Percentiles rank a stretch among this genome's conserved stretches.
phyloP scores from a whole-genome alignment of 2,329 filamentous ascomycete genomes.

The Colletotrichum lindemuthianum region DNA sequence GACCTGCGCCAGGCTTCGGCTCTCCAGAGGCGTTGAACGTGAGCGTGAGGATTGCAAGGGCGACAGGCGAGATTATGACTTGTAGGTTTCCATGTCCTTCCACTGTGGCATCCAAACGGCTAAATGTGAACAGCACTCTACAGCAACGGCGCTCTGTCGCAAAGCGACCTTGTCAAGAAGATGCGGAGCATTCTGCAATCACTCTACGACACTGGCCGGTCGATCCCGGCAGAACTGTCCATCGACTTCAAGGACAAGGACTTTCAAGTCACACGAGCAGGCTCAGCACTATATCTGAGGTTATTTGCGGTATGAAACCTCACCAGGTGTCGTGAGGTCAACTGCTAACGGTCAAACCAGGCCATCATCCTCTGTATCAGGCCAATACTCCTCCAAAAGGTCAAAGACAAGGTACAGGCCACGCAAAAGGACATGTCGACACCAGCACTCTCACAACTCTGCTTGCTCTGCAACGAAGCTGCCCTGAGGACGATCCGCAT shows the following conservation, averaged over 20 bases:
- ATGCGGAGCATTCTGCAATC: conserved; percentile 38
- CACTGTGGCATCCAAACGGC: neutral
- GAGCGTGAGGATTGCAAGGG: conserved; percentile 42
- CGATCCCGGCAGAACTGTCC: conserved; percentile 38
- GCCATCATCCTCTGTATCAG: conserved; percentile 44
- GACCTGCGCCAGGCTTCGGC: conserved; percentile 40
- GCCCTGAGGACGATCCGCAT: conserved; percentile 42
- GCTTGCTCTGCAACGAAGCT: conserved; percentile 41
- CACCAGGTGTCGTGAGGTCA: neutral
- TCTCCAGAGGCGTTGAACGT: conserved; percentile 40
- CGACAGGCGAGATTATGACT: conserved; percentile 43
- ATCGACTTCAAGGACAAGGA: conserved; percentile 40
- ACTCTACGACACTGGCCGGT: conserved; percentile 39
- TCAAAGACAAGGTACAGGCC: conserved; percentile 43
- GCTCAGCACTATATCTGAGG: conserved; percentile 42
- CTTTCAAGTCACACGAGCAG: conserved; percentile 39
- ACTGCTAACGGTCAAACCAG: conserved; percentile 7
- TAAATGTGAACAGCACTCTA: conserved; percentile 38
- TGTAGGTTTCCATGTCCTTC: conserved; percentile 33
- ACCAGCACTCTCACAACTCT: conserved; percentile 35
- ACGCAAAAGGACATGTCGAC: conserved; percentile 37
- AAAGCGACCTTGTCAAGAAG: conserved; percentile 41
- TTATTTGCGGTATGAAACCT: conserved; percentile 39
- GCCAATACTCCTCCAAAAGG: conserved; percentile 42
- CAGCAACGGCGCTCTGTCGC: conserved; percentile 39